Evolutionary conservation across 106 monocot species (phyloP), one percentile per base, ranked within the genome.

Genomic region (Dendrobium officinale): DNA sequence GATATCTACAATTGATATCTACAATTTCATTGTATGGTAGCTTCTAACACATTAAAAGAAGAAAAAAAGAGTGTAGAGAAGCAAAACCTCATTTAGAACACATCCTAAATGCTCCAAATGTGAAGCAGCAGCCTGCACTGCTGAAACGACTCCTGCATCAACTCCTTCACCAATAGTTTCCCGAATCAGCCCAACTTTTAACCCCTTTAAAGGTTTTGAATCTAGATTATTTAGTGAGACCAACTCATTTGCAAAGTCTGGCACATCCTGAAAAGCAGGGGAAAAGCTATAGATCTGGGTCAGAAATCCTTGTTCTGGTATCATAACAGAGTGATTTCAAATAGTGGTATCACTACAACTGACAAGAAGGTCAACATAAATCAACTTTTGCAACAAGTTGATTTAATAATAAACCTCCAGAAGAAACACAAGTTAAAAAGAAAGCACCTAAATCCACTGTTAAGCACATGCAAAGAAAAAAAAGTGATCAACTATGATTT

Each of bases 101-200:
- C 86, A 86, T 75, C 94, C 98, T 31, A 95, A 92, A 16, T 88
- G 83, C 85, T 93, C 94, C 66, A 98, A 82, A 79, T 95, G 98
- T 68, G 81, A 79, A 77, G 91, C 87, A 85, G 98, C 90, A 86
- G 88, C 80, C 27, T 82, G 84, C 51, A 98, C 81, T 7, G 81
- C 85, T 67, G 90, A 83, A 64, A 74, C 55, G 10, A 98, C 89
- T 73, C 86, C 98, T 42, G n/a, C 64, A 26, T 92, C 98, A 75
- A 95, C 92, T 79, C 98, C 95, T 22, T 91, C 91, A 42, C 89
- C 92, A 79, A 95, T 86, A 27, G 92, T 98, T 85, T 98, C 98
- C 56, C 68, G 72, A 73, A 98, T 98, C 55, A 98, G 13, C 18
- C 97, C 98, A 73, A 95, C 85, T 73, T 81, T 94, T 51, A 91